phyloP scores from a whole-genome alignment of 2,329 filamentous ascomycete genomes.

The Xylaria sp. region DNA sequence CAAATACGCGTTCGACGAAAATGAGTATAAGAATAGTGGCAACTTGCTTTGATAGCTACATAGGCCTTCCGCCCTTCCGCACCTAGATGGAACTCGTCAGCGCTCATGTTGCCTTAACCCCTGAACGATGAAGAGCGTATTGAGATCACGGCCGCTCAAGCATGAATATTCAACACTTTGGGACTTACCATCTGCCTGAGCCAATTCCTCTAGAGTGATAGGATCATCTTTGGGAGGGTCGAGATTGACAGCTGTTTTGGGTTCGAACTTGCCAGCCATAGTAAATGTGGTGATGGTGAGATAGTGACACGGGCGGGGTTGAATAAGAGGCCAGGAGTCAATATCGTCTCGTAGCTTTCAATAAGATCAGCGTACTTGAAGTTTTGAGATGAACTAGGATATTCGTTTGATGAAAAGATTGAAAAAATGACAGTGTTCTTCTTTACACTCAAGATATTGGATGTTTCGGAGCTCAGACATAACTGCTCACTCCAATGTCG shows the following conservation, averaged over 20 bases:
- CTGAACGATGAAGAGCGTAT: neutral
- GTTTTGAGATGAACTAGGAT: no score
- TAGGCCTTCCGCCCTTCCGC: conserved; percentile 68
- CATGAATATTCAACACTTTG: neutral
- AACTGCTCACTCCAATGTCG: no score
- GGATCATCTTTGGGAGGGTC: conserved; percentile 85
- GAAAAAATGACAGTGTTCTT: no score
- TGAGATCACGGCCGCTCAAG: neutral
- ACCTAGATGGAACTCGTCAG: conserved; percentile 52
- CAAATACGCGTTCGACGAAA: conserved; percentile 32
- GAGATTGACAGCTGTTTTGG: conserved; percentile 76
- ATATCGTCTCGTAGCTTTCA: no score
- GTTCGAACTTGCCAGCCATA: conserved; percentile 74
- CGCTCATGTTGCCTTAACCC: neutral
- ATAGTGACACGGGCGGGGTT: neutral
- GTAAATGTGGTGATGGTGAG: conserved; percentile 22
- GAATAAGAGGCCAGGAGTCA: neutral
- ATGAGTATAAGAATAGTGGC: conserved; percentile 36
- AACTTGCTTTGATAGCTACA: conserved; percentile 69
- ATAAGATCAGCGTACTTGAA: no score
- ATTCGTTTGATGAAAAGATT: no score
- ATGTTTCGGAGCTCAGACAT: no score
- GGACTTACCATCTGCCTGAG: conserved; percentile 78
- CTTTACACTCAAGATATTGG: no score
- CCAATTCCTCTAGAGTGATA: conserved; percentile 80